Evolutionary conservation across 2,329 filamentous ascomycete species (phyloP).

Genomic region (Gliomastix tumulicola): DNA sequence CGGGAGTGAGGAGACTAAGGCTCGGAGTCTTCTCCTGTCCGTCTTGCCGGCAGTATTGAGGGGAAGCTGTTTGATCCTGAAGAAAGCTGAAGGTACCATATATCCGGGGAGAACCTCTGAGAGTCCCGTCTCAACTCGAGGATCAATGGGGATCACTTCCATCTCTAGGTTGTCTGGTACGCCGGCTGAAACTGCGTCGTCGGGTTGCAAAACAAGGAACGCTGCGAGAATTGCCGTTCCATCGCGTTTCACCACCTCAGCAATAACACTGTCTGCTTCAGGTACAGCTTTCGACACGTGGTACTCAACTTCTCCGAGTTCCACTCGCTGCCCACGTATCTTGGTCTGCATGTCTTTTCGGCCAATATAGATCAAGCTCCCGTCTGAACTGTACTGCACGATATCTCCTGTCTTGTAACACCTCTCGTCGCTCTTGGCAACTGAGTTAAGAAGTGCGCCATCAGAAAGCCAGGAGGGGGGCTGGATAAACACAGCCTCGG

Average conservation of each 20-base stretch:
- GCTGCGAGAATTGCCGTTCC: not conserved
- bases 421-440: too few species aligned
- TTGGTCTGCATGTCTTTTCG: constrained; percentile 77
- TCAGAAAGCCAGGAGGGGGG: not conserved
- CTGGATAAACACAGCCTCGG: not conserved
- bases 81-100: constrained; percentile 3
- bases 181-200: not conserved
- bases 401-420: constrained; percentile 82
- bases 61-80: not conserved
- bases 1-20: not conserved
- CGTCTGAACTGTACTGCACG: constrained; percentile 70
- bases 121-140: not conserved
- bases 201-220: not conserved
- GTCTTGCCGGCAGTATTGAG: constrained; percentile 1
- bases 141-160: not conserved
- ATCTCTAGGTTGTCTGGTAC: too few species aligned
- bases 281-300: constrained; percentile 4
- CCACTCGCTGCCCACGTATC: constrained; percentile 71
- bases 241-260: not conserved
- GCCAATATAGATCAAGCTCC: constrained; percentile 65
- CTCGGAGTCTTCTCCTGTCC: not conserved
- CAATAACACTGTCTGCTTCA: not conserved
- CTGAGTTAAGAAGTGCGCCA: not conserved
- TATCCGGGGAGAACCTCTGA: not conserved
- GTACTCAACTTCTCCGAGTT: constrained; percentile 68